Base-by-base conservation (phyloP, 305 asterid species). In the Coffea humblotiana region DNA sequence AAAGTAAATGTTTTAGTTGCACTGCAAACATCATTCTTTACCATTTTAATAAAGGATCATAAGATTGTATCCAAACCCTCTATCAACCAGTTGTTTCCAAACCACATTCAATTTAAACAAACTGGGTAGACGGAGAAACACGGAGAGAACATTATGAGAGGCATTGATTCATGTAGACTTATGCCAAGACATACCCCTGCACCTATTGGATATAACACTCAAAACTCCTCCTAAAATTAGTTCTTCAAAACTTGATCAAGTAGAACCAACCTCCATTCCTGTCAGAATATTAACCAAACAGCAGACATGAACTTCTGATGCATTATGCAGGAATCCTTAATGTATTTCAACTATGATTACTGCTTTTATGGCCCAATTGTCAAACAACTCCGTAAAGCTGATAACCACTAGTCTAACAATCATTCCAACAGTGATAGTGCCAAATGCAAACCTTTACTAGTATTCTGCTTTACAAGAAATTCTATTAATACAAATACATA, bases 11-110 rank as follows among this genome's bases (percentile, higher is more conserved):
- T 61, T 23, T 72, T 14, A 72, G 63, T 72, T 72, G 40, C 40
- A 71, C 75, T 47, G 75, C 40, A 56, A 78, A 56, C 56, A 58
- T 58, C 47, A 70, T 23, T n/a, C 56, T 64, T 19, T 13, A 25
- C 61, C 37, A 40, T 3, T 9, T 65, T 58, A 23, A 14, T 52
- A 5, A 14, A 52, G 19, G 21, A 35, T 8, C 45, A 40, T 35
- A 78, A 35, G 35, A 14, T 19, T 14, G 56, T 23, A 60, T 2
- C 43, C 43, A 14, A 75, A 40, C 56, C 35, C 15, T 8, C 35
- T 61, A 69, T 10, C 51, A 19, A 69, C n/a, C 8, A 72, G 14
- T 72, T 27, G 15, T 72, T 27, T 13, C 27, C 76, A 51, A 16
- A 23, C 23, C 47, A 45, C 12, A 72, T n/a, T 32, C 9, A 13